Evolutionary conservation across 192 early-diverging fungal species (phyloP), one percentile per base, ranked within the genome.

Genomic region (Linnemannia elongata): DNA sequence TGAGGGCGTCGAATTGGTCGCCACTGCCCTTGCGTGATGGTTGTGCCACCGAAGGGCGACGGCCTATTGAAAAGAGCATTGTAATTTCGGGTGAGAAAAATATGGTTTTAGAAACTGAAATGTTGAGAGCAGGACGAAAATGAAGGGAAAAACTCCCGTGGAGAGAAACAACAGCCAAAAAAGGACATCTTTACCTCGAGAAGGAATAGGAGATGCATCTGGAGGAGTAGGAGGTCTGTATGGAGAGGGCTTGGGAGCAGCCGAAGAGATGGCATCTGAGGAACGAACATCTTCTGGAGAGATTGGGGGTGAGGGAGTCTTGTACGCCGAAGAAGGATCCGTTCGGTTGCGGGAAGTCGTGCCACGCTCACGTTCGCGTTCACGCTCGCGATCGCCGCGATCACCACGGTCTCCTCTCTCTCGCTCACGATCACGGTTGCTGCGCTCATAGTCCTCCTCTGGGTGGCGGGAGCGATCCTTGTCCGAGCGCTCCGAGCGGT

Each of bases 1-100:
- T 88, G 72, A 90, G 72, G 12, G 79, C 80, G 66, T 90, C 89
- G 66, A 90, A 81, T 8, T 84, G 82, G 7, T 79, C 79, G 0
- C 74, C 80, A 79, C 74, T 84, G 20, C 63, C 35, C 41, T 84
- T 87, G n/a, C 70, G 69, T 49, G 79, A 47, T 35, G 79, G 79
- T 47, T 78, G 54, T 45, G 76, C 70, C 35, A 69, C 76, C 20
- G 77, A 79, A 38, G 77, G 77, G 38, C 69, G 77, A 38, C 85
- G 49, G 27, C 85, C 85, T 87, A n/a, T 35, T 63, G 15, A n/a
- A 41, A 72, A 12, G 42, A 73, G 22, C 8, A 49, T 75, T 49
- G 4, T 6, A 36, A 38, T 57, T 75, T 57, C 39, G 24, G 10
- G 0, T n/a, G 20, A 55, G 18, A 49, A 72, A 71, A 42, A 72